Percentiles rank a stretch among this genome's conserved stretches.
phyloP scores from a whole-genome alignment of 352 stramenopile species.

The Blastocystis sp. region DNA sequence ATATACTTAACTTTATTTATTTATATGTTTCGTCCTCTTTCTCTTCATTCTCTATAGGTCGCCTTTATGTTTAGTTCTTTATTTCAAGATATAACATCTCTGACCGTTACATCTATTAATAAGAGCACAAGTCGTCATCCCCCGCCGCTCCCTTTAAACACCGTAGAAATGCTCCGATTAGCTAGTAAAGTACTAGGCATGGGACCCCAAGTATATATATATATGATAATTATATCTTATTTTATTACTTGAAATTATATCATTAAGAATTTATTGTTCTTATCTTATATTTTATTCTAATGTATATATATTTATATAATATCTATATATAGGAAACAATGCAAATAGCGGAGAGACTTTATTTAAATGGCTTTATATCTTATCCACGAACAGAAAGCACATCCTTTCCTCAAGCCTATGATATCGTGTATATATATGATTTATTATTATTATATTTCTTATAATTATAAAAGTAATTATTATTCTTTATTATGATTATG shows the following conservation, averaged over 20 bases:
- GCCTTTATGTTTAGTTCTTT: constrained; percentile 51
- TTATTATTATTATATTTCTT: not conserved
- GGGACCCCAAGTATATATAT: no score
- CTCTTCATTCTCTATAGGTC: not conserved
- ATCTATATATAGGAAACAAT: constrained; percentile 53
- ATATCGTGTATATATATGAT: constrained; percentile 45
- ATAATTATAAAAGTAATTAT: no score
- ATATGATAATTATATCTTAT: no score
- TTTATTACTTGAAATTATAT: no score
- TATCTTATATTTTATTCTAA: no score
- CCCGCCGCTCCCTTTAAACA: constrained; percentile 51
- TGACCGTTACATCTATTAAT: constrained; percentile 25
- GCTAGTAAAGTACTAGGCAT: constrained; percentile 48
- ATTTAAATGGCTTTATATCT: constrained; percentile 61
- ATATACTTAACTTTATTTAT: no score
- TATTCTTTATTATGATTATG: no score
- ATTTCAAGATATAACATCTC: constrained; percentile 4
- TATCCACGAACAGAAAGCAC: constrained; percentile 64
- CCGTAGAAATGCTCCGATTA: constrained; percentile 47
- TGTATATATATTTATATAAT: no score
- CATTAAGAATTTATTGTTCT: no score
- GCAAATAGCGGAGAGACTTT: constrained; percentile 57
- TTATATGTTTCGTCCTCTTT: no score
- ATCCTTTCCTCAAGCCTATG: constrained; percentile 59
- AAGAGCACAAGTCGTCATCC: constrained; percentile 16